Conservation (phyloP, 176 grass and related monocot species). For the Urochloa ruziziensis region DNA sequence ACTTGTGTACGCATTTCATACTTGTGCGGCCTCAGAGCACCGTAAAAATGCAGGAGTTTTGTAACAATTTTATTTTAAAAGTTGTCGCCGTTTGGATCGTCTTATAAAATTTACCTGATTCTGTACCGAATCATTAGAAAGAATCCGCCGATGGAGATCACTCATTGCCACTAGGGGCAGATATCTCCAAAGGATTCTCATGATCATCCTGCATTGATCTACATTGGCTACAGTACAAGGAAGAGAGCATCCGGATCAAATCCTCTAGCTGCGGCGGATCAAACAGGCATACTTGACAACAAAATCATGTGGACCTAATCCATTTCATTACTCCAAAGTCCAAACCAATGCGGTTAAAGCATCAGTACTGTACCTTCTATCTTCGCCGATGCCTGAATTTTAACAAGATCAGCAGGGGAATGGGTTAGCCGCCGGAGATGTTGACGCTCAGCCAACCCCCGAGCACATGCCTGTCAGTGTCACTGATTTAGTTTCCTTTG, state of each 20-base stretch:
- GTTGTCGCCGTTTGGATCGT: background rate
- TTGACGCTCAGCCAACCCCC: constrained; percentile 19
- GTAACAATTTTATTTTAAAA: background rate
- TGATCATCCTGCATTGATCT: background rate
- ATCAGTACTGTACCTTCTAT: too few relatives aligned
- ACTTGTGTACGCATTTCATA: background rate
- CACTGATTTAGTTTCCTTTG: background rate
- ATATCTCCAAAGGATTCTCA: constrained; percentile 19
- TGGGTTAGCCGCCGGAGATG: background rate
- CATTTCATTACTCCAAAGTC: background rate
- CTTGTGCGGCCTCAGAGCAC: background rate
- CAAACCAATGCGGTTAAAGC: background rate
- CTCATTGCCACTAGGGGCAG: background rate
- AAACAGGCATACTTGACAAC: background rate
- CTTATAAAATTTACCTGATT: background rate
- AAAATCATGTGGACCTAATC: background rate
- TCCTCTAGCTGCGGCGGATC: constrained; percentile 17
- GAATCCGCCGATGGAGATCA: background rate
- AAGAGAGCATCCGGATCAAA: constrained; percentile 23
- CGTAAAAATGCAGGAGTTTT: background rate
- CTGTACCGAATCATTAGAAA: background rate
- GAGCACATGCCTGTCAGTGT: constrained; percentile 57
- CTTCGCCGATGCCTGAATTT: background rate
- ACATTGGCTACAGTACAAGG: constrained; percentile 17
- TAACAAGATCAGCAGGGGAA: background rate